These are phyloP conservation scores for Pleurotus tuber-regium DNA, from an alignment of 768 basidiomycete species.

Conservation along the genomic window DNA sequence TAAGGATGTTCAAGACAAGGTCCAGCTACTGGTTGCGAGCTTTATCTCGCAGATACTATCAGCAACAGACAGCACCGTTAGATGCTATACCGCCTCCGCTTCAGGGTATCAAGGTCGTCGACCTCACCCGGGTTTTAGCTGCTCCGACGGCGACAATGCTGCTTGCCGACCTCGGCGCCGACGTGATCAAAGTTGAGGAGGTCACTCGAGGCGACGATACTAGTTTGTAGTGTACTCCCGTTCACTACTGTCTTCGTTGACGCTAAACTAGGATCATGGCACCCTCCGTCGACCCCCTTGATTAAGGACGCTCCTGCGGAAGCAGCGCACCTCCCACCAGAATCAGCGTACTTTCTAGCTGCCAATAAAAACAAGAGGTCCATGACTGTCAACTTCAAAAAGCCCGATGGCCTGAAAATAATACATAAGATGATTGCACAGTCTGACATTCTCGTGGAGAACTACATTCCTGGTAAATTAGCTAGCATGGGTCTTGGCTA, in stretches of 20 bases:
- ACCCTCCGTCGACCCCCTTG: constrained; percentile 57
- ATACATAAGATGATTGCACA: constrained; percentile 64
- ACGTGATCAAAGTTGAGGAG: constrained; percentile 92
- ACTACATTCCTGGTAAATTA: constrained; percentile 84
- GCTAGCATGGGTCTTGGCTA: constrained; percentile 82
- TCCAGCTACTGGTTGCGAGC: background rate
- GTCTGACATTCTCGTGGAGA: constrained; percentile 88
- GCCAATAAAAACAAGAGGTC: constrained; percentile 89
- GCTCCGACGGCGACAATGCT: constrained; percentile 91
- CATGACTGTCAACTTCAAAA: constrained; percentile 87
- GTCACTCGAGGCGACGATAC: constrained; percentile 85
- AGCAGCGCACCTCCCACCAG: constrained; percentile 71
- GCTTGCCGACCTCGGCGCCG: constrained; percentile 88
- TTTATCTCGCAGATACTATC: background rate
- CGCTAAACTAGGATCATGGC: constrained; percentile 55
- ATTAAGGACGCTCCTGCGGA: constrained; percentile 46
- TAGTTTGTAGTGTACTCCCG: constrained; percentile 39
- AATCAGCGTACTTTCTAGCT: constrained; percentile 91
- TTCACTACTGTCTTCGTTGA: constrained; percentile 10
- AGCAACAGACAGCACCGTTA: constrained; percentile 1
- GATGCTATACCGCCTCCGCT: constrained; percentile 74
- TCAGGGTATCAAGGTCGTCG: constrained; percentile 78
- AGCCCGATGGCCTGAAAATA: constrained; percentile 71
- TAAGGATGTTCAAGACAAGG: background rate
- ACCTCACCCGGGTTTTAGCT: constrained; percentile 88